These are phyloP conservation scores for Phalaenopsis equestris DNA, from an alignment of 106 monocot species.

Conservation along the genomic window DNA sequence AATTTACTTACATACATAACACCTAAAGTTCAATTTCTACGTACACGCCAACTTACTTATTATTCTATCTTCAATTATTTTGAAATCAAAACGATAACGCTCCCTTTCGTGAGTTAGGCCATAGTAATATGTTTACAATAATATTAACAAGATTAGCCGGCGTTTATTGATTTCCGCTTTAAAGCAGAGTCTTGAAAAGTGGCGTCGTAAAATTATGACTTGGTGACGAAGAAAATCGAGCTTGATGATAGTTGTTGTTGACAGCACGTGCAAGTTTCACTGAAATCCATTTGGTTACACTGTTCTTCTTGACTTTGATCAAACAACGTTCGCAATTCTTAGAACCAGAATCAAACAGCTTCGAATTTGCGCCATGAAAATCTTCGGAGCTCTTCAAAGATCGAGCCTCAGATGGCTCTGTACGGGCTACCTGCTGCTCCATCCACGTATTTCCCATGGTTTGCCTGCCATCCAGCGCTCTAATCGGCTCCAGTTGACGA, in stretches of 20 bases:
- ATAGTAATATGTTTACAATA: too few relatives aligned
- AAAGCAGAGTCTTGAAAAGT: too few relatives aligned
- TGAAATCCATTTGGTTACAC: slow-evolving; percentile 45
- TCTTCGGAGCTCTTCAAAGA: slow-evolving; percentile 8
- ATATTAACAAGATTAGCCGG: too few relatives aligned
- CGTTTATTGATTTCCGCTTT: too few relatives aligned
- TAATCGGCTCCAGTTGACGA: slow-evolving; percentile 54
- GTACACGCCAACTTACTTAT: too few relatives aligned
- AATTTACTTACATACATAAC: too few relatives aligned
- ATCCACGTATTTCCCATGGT: slow-evolving; percentile 60
- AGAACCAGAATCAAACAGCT: slow-evolving; percentile 11
- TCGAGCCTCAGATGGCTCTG: slow-evolving; percentile 9
- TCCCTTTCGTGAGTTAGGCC: too few relatives aligned
- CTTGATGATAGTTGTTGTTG: not conserved
- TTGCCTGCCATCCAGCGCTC: slow-evolving; percentile 75
- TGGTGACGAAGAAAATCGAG: slow-evolving; percentile 13
- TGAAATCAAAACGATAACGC: too few relatives aligned
- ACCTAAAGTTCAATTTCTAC: too few relatives aligned
- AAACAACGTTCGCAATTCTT: slow-evolving; percentile 13
- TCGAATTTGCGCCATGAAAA: not conserved
- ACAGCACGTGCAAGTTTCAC: slow-evolving; percentile 16
- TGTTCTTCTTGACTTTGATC: slow-evolving; percentile 47
- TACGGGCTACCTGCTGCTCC: slow-evolving; percentile 8
- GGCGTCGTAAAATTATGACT: slow-evolving; percentile 31
- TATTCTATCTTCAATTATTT: too few relatives aligned